A percentile compares a stretch with the other conserved stretches of the same genome.
These are phyloP conservation scores for Trichoderma brevicompactum DNA, from an alignment of 2,329 filamentous ascomycete genomes.

Conservation along the genomic window DNA sequence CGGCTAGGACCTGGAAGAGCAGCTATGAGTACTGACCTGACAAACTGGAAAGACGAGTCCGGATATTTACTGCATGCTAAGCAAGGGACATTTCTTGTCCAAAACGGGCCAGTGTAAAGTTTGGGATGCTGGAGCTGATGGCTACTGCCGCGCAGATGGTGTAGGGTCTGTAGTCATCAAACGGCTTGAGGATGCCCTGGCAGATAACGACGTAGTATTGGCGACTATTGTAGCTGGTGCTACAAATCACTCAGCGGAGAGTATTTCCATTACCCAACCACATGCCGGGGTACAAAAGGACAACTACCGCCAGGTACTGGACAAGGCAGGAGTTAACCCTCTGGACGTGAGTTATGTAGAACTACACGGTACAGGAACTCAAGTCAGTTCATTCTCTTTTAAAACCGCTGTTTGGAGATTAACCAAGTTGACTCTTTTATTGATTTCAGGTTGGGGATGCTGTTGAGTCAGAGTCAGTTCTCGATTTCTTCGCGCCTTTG, in stretches of 20 bases:
- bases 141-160: conserved; percentile 80
- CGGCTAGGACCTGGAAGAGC: fast-evolving
- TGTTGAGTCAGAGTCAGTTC: conserved; percentile 80
- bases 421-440: not conserved
- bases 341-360: conserved; percentile 82
- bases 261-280: conserved; percentile 73
- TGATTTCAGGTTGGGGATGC: conserved; percentile 55
- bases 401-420: not conserved
- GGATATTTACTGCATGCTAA: conserved; percentile 66
- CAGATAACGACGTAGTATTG: conserved; percentile 77
- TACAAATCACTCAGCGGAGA: conserved; percentile 74
- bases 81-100: conserved; percentile 77
- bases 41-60: not conserved
- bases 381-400: conserved; percentile 60
- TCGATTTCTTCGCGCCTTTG: conserved; percentile 56
- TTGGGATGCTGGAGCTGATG: conserved; percentile 79
- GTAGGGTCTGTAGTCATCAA: conserved; percentile 78
- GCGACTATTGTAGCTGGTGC: conserved; percentile 69
- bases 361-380: conserved; percentile 90
- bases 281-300: conserved; percentile 65
- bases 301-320: conserved; percentile 67
- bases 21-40: not conserved
- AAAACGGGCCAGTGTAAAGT: conserved; percentile 63
- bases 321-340: conserved; percentile 74
- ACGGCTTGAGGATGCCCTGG: conserved; percentile 75